phyloP scores from a whole-genome alignment of 2,329 filamentous ascomycete species.

The Calonectria pauciramosa region DNA sequence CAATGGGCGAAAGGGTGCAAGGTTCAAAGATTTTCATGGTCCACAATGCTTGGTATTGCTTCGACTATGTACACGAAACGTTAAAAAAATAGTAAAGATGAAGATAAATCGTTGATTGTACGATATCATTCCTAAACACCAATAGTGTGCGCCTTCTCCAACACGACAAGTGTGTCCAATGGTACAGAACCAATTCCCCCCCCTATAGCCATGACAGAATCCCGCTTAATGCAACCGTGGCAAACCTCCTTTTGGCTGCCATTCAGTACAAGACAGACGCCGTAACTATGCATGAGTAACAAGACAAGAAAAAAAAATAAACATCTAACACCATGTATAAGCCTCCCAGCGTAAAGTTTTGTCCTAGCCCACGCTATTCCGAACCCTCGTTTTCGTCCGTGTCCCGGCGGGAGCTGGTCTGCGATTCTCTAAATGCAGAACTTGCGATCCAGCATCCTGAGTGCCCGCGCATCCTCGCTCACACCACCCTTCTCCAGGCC shows the following conservation, averaged over 20 bases:
- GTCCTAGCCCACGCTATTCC: background rate
- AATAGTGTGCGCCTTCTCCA: conserved; percentile 14
- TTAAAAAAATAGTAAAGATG: background rate
- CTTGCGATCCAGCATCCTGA: conserved; percentile 75
- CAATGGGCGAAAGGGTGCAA: background rate
- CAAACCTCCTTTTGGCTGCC: conserved; percentile 35
- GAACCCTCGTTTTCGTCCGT: background rate
- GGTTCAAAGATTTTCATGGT: conserved; percentile 20
- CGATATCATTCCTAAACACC: conserved; percentile 33
- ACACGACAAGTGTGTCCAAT: conserved; percentile 19
- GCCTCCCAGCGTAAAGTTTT: conserved; percentile 14
- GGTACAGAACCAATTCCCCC: conserved; percentile 28
- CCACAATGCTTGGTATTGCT: conserved; percentile 33
- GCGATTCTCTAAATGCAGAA: conserved; percentile 55
- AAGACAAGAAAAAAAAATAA: conserved; percentile 29
- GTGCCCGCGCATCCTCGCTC: conserved; percentile 74
- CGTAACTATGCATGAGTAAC: conserved; percentile 43
- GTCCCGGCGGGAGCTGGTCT: background rate
- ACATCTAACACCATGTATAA: conserved; percentile 27
- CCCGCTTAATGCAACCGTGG: conserved; percentile 43
- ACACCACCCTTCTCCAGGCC: conserved; percentile 58
- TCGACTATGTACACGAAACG: conserved; percentile 36
- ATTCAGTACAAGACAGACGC: conserved; percentile 41
- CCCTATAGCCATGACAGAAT: conserved; percentile 35
- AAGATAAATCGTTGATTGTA: conserved; percentile 17